A percentile compares a stretch with the other conserved stretches of the same genome.
Conservation (phyloP, 192 early-diverging fungal species). For the Entomortierella lignicola region DNA sequence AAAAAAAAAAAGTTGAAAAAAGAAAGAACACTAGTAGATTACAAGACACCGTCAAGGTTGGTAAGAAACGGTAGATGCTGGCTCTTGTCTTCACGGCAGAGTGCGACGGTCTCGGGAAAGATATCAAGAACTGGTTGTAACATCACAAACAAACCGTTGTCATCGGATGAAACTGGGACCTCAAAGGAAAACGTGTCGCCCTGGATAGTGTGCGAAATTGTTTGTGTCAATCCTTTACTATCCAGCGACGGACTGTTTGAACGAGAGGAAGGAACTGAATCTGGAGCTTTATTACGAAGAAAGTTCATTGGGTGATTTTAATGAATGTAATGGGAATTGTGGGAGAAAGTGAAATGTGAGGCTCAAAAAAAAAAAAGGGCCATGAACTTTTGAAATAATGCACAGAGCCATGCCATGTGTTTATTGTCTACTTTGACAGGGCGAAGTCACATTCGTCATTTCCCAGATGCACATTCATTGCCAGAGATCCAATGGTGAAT, state of each 20-base stretch:
- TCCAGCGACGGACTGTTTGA: not conserved
- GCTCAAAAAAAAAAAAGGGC: too few species aligned
- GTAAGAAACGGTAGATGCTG: slow-evolving; percentile 18
- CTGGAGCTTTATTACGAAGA: too few species aligned
- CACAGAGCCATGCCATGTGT: too few species aligned
- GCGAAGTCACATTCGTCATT: too few species aligned
- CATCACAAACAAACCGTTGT: slow-evolving; percentile 5
- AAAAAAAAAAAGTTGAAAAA: not conserved
- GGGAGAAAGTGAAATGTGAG: not conserved
- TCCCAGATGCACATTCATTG: too few species aligned
- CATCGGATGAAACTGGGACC: slow-evolving; percentile 3
- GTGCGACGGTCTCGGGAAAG: slow-evolving; percentile 19
- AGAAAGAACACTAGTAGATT: not conserved
- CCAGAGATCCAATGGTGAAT: too few species aligned
- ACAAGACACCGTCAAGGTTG: slow-evolving; percentile 22
- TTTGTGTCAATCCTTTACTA: too few species aligned
- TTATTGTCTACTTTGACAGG: too few species aligned
- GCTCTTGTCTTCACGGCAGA: not conserved
- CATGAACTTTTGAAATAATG: too few species aligned
- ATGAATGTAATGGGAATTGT: not conserved
- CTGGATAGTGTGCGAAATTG: slow-evolving; percentile 4
- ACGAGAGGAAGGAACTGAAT: not conserved
- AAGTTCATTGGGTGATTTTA: too few species aligned
- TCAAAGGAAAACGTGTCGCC: slow-evolving; percentile 5
- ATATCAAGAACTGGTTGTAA: slow-evolving; percentile 25